Evolutionary conservation across 352 stramenopile genomes (phyloP), one percentile per base, ranked within the genome.

Genomic region (Aphanomyces stellatus): DNA sequence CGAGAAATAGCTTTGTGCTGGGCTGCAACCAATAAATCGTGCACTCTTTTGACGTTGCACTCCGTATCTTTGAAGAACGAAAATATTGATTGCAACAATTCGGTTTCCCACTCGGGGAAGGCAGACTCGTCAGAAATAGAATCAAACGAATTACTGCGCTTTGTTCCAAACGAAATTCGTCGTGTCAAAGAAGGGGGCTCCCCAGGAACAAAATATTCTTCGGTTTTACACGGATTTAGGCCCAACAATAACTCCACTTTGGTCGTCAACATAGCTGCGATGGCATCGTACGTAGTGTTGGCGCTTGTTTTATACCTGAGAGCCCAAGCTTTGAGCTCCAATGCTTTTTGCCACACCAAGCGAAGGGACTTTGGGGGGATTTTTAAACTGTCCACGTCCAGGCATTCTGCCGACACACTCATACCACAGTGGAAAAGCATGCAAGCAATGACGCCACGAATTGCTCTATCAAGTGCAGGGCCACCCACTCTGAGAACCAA

Each of bases 341-440:
- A 34, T 7, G 59, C 59, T 27, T 66, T 66, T 66, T 66, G 59
- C 59, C 59, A 66, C 19, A 66, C 15, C 41, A 59, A 28, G 4
- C 59, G 59, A 5, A 66, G 46, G 8, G 59, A n/a, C 59, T 66
- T 66, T 31, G 59, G 59, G 10, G 42, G 22, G 11, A 42, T 19
- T 40, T 22, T 30, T n/a, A 22, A 35, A 31, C 24, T 66, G 17
- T 22, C 27, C 5, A 7, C 30, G 59, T 66, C 59, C 17, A 53
- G 19, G 4, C 24, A 41, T 28, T 66, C 59, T 10, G 59, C 59
- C 17, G 25, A 55, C 41, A 27, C 25, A 35, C n/a, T 66, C 59
- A 66, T 66, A 15, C 59, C 59, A 25, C 37, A 56, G 33, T 66
- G 59, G 41, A 31, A 51, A 8, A 66, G 59, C 59, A 66, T 66